Evolutionary conservation across 169 alveolate genomes (phyloP), one percentile per base, ranked within the genome.

Genomic region (Plasmodium gallinaceum): DNA sequence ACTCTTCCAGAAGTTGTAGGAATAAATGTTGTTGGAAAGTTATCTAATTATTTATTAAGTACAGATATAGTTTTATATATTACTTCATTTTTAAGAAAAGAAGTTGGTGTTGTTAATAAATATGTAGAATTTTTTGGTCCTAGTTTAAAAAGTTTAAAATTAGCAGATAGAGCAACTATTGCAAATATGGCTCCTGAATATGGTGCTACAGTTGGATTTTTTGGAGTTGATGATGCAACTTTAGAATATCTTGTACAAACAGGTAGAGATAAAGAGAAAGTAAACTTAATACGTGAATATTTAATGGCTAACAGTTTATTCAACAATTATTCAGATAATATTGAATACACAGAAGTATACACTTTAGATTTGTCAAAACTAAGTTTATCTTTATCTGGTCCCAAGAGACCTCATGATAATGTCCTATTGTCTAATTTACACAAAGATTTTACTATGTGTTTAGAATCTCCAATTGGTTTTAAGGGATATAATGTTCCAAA

Each of bases 121-220:
- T 97, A 97, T 74, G 99, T 98, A 12, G 99, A 98, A 92, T 96
- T 97, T 96, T 96, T 91, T 74, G 99, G 99, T 26, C 96, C 95
- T 32, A 98, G 99, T 24, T 96, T 97, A 73, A 92, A 93, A 70
- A 68, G 80, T 48, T 96, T 98, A 64, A 86, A 97, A 12, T 88
- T 97, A 43, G 98, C 99, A 18, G 99, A 97, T 91, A 93, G 99
- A 74, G 99, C 99, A 9, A 98, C 99, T 45, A 95, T 97, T 65
- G 98, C 99, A 45, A 97, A 97, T 94, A 97, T 97, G 99, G 98
- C 99, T n/a, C 99, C 99, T 12, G 99, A 97, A 92, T 97, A 97
- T 93, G 99, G 99, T 18, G 99, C 99, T 52, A 98, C 99, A 7
- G 96, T 97, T 92, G 99, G 99, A 10, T 98, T 95, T 93, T 98